Base-by-base conservation (phyloP, 106 monocot genomes). In the Platanthera guangdongensis region DNA sequence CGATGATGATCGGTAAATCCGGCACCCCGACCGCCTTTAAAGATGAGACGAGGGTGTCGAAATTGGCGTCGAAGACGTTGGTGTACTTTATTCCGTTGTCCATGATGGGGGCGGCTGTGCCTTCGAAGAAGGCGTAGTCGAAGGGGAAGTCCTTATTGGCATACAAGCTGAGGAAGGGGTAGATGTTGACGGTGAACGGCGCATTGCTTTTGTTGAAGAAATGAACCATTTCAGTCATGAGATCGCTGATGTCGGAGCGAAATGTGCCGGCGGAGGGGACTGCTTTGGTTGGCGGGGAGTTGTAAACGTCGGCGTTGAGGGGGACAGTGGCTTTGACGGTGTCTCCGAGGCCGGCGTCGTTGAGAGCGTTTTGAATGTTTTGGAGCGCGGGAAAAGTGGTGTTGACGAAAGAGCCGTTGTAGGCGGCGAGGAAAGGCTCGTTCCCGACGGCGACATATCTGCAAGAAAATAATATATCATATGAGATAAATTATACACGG, bases 381-480 rank as follows among this genome's bases (percentile, higher is more conserved):
- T 90, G 74, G 8, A 87, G 78, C 6, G 90, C 90, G 5, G 90
- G 90, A 14, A 90, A 85, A 11, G 90, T 90, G 46, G 57, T 68
- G 52, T 87, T 83, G 32, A 87, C 30, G 77, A 83, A 90, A 7
- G 87, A 77, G 15, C 77, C 81, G 16, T 87, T 90, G 81, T 87
- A 87, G 12, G 87, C 21, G 54, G 64, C 11, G 28, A 90, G 85
- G 77, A 90, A 90, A 10, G 90, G 90, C 77, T 90, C 87, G 28
- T 90, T 90, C 57, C 90, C 90, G 5, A 90, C 90, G 14, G 90
- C 90, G 52, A 90, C 90, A 79, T 87, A 87, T 71, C 90, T 90
- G 71, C 64, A 72, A 72, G 22, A 19, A 72, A 2, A n/a, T 39
- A 39, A 39, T 39, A 39, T 3, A 39, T 39, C 39, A 39, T 39